Conservation (phyloP, 768 basidiomycete genomes). For the Coprinopsis strossmayeri region DNA sequence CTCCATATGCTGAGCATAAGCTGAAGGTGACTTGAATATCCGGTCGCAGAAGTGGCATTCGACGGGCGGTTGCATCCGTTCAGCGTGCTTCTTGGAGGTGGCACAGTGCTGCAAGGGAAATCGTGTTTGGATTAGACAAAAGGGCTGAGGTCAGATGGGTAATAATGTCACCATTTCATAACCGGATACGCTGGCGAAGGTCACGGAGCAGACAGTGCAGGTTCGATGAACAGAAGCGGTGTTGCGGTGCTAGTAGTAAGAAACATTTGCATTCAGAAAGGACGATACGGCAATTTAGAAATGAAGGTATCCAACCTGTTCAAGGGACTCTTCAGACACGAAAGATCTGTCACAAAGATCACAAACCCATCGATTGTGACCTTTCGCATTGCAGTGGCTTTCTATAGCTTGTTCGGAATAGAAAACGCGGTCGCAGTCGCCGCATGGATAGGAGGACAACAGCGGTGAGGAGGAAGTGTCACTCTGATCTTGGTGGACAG, state of each 20-base stretch:
- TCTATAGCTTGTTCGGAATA: too few relatives aligned
- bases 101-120: constrained; percentile 39
- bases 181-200: neutral
- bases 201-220: neutral
- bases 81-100: constrained; percentile 41
- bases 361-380: too few relatives aligned
- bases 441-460: too few relatives aligned
- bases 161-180: neutral
- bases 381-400: too few relatives aligned
- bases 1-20: constrained; percentile 59
- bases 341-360: too few relatives aligned
- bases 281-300: neutral
- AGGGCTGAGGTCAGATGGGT: neutral
- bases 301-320: too few relatives aligned
- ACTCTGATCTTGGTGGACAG: too few relatives aligned
- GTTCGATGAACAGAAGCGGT: neutral
- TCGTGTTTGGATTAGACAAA: constrained; percentile 15
- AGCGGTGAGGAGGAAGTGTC: too few relatives aligned
- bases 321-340: too few relatives aligned
- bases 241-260: neutral
- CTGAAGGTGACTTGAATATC: constrained; percentile 41
- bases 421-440: too few relatives aligned
- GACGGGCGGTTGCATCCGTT: constrained; percentile 30
- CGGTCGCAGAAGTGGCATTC: constrained; percentile 32
- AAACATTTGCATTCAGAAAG: neutral